These are phyloP conservation scores for Pichia gijzeniarum DNA, from an alignment of 805 yeast species.

Conservation along the genomic window DNA sequence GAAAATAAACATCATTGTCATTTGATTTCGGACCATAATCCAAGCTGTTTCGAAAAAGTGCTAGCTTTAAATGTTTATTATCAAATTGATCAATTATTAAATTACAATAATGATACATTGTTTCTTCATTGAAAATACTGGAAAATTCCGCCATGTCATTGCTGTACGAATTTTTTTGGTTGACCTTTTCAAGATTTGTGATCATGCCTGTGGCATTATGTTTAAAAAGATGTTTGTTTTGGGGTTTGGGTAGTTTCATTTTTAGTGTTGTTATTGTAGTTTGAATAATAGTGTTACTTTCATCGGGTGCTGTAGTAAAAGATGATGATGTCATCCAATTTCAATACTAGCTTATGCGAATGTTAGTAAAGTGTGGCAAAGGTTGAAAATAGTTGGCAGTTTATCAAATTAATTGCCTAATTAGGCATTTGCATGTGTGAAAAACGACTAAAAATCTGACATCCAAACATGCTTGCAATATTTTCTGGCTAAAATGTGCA, in stretches of 20 bases:
- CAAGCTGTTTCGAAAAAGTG: constrained; percentile 19
- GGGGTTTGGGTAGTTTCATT: no score
- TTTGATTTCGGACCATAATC: constrained; percentile 26
- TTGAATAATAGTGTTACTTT: no score
- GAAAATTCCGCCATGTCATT: background rate
- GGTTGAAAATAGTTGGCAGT: background rate
- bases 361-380: no score
- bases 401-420: background rate
- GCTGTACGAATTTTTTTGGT: background rate
- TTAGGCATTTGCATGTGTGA: background rate
- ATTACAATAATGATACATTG: constrained; percentile 27
- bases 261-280: no score
- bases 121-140: constrained; percentile 15
- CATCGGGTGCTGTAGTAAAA: no score
- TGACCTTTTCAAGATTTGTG: background rate
- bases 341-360: no score
- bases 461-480: no score
- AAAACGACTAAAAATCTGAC: no score
- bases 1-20: constrained; percentile 21
- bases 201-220: constrained; percentile 1
- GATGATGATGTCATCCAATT: no score
- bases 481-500: no score
- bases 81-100: constrained; percentile 23
- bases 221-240: background rate
- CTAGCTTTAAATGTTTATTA: constrained; percentile 12